Conservation (phyloP, 768 basidiomycete genomes). For the Tulasnella sp. region DNA sequence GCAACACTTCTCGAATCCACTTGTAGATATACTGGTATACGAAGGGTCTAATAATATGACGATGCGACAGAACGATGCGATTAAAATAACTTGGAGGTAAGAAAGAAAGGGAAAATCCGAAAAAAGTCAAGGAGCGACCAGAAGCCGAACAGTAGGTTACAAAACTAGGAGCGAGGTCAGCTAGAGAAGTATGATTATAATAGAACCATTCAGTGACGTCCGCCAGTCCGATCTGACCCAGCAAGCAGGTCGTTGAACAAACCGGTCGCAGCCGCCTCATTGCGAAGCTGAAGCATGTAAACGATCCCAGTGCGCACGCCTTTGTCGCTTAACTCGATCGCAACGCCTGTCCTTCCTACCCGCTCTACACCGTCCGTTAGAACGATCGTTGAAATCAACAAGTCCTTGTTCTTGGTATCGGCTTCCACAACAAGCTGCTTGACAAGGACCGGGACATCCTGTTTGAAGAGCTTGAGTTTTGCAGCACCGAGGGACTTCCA, state of each 20-base stretch:
- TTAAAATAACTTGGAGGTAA: background rate
- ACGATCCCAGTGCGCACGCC: conserved; percentile 88
- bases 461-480: conserved; percentile 69
- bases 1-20: background rate
- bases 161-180: background rate
- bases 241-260: conserved; percentile 78
- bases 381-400: conserved; percentile 91
- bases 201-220: background rate
- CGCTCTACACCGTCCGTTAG: conserved; percentile 93
- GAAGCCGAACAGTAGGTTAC: background rate
- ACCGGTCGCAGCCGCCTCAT: conserved; percentile 73
- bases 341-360: conserved; percentile 97
- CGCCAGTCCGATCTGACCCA: conserved; percentile 57
- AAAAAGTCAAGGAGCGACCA: background rate
- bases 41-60: background rate
- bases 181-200: background rate
- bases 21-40: background rate
- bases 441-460: conserved; percentile 68
- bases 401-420: conserved; percentile 58
- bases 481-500: conserved; percentile 94
- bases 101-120: background rate
- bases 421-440: conserved; percentile 95
- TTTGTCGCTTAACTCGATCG: conserved; percentile 86
- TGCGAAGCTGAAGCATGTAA: conserved; percentile 94
- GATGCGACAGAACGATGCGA: background rate